These are phyloP conservation scores for Hyaloscypha finlandica DNA, from an alignment of 495 filamentous ascomycete species.

Conservation along the genomic window DNA sequence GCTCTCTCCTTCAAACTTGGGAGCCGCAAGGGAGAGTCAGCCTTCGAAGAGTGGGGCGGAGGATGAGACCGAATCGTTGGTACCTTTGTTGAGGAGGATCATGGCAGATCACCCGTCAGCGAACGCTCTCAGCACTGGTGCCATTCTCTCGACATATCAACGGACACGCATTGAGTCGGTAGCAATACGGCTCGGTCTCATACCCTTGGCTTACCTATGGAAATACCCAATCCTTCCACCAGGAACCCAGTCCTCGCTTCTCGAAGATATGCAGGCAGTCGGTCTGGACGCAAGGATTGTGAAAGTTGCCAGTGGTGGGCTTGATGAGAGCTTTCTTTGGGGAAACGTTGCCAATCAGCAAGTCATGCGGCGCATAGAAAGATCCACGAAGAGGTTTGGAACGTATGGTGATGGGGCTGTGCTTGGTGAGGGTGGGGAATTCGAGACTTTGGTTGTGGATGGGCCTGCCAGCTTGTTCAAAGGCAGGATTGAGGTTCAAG, in stretches of 20 bases:
- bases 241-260: slow-evolving; percentile 42
- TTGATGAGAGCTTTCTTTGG: slow-evolving; percentile 84
- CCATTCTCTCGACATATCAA: slow-evolving; percentile 94
- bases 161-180: slow-evolving; percentile 91
- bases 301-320: slow-evolving; percentile 89
- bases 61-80: slow-evolving; percentile 88
- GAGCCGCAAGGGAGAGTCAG: neutral
- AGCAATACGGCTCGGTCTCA: slow-evolving; percentile 71
- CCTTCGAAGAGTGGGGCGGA: slow-evolving; percentile 9
- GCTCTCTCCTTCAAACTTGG: neutral
- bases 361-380: slow-evolving; percentile 56
- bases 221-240: slow-evolving; percentile 75
- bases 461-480: slow-evolving; percentile 75
- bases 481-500: slow-evolving; percentile 64
- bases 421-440: slow-evolving; percentile 93
- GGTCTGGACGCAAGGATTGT: slow-evolving; percentile 84
- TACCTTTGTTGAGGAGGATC: slow-evolving; percentile 68
- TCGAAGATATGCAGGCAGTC: slow-evolving; percentile 77
- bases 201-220: slow-evolving; percentile 87
- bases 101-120: slow-evolving; percentile 67
- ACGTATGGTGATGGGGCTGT: slow-evolving; percentile 65
- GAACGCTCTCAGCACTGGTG: slow-evolving; percentile 85
- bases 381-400: slow-evolving; percentile 69
- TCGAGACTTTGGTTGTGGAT: slow-evolving; percentile 87
- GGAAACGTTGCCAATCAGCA: slow-evolving; percentile 63